Conservation (phyloP, 306 rosid species). For the Castanea crenata region DNA sequence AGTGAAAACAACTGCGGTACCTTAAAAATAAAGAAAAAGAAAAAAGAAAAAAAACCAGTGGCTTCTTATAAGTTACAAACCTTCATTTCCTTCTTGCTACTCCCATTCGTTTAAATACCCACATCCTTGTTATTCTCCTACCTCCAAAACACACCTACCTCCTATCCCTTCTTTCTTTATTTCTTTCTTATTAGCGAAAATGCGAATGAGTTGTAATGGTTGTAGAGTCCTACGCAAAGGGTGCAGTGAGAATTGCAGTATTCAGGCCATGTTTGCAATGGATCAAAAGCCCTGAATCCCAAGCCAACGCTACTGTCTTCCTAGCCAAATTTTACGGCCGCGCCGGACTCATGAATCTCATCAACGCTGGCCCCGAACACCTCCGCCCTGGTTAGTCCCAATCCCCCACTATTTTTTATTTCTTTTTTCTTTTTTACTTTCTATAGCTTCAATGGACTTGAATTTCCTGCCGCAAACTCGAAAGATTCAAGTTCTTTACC, state of each 20-base stretch:
- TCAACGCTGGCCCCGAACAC: constrained; percentile 93
- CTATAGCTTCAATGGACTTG: background rate
- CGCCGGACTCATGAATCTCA: constrained; percentile 93
- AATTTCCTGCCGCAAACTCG: background rate
- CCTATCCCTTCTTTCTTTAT: background rate
- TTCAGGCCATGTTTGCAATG: constrained; percentile 87
- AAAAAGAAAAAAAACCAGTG: constrained; percentile 42
- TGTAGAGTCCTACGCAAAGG: constrained; percentile 89
- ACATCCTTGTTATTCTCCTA: background rate
- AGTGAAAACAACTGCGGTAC: constrained; percentile 46
- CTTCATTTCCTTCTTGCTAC: background rate
- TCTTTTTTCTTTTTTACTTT: background rate
- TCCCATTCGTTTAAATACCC: constrained; percentile 17
- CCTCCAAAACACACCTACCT: background rate
- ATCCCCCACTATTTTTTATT: background rate
- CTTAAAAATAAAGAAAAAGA: background rate
- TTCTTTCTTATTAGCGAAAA: constrained; percentile 24
- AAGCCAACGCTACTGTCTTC: constrained; percentile 93
- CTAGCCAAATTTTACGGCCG: constrained; percentile 97
- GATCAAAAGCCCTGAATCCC: constrained; percentile 92
- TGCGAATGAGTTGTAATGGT: constrained; percentile 99
- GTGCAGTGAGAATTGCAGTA: constrained; percentile 91
- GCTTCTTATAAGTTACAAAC: constrained; percentile 33
- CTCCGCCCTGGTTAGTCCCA: constrained; percentile 75
- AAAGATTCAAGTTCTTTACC: background rate